A percentile compares a stretch with the other conserved stretches of the same genome.
Evolutionary conservation across 192 early-diverging fungal species (phyloP).

Genomic region (Entrophospora sp.): DNA sequence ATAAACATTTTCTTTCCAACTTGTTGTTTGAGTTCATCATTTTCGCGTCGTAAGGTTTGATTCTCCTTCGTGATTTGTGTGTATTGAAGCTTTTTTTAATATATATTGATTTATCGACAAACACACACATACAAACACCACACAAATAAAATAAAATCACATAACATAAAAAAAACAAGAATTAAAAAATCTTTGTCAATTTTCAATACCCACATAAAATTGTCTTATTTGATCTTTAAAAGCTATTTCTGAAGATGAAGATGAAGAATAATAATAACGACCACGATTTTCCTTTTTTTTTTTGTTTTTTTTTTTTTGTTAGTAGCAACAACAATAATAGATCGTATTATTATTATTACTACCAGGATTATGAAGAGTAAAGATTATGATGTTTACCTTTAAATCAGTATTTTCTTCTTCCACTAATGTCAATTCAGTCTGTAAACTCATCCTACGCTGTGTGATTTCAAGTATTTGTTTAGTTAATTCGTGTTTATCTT

Average conservation of each 20-base stretch:
- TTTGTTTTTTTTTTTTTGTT: neutral
- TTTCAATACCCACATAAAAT: conserved; percentile 15
- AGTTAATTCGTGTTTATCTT: conserved; percentile 16
- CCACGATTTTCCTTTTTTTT: neutral
- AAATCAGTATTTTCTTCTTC: conserved; percentile 16
- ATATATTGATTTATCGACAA: too few species aligned
- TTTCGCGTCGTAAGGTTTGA: conserved; percentile 3
- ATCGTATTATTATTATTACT: neutral
- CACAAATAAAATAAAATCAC: too few species aligned
- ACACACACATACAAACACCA: too few species aligned
- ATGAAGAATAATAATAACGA: too few species aligned
- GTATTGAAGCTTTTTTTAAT: conserved; percentile 14
- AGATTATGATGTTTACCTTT: conserved; percentile 15
- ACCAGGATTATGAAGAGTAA: neutral
- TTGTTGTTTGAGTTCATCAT: conserved; percentile 17
- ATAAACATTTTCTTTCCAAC: conserved; percentile 11
- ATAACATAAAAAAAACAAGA: too few species aligned
- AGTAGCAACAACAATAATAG: neutral
- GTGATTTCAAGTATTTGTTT: conserved; percentile 20
- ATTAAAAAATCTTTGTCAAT: too few species aligned
- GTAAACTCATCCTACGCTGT: conserved; percentile 16
- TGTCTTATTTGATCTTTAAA: neutral
- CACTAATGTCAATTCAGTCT: conserved; percentile 16
- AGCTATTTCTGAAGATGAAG: too few species aligned
- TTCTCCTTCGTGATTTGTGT: conserved; percentile 11